Conservation (phyloP, 2,329 filamentous ascomycete genomes). For the Aspergillus brasiliensis region DNA sequence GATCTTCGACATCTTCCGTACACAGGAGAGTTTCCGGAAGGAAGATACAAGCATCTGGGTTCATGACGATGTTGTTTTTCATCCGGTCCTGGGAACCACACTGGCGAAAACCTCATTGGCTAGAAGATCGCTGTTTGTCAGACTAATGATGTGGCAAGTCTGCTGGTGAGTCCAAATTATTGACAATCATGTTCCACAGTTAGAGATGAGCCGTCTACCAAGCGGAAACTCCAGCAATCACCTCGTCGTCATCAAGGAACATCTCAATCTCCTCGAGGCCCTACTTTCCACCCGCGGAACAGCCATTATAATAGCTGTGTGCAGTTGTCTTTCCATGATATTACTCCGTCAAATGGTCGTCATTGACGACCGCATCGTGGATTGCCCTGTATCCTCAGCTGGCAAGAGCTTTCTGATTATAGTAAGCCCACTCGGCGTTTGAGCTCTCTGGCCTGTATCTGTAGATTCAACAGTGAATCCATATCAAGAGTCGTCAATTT, state of each 20-base stretch:
- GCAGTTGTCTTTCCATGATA: constrained; percentile 51
- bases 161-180: constrained; percentile 52
- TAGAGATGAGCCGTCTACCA: constrained; percentile 56
- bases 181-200: constrained; percentile 49
- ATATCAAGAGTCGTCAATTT: background rate
- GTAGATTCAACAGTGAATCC: constrained; percentile 50
- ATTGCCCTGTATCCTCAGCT: constrained; percentile 46
- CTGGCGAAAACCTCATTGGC: constrained; percentile 50
- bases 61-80: constrained; percentile 53
- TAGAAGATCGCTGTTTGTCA: constrained; percentile 44
- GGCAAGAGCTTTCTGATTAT: constrained; percentile 38
- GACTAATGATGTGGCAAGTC: constrained; percentile 49
- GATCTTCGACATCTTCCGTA: constrained; percentile 25
- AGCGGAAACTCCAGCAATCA: constrained; percentile 53
- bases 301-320: constrained; percentile 52
- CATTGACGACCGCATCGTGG: constrained; percentile 53
- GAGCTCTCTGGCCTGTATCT: constrained; percentile 50
- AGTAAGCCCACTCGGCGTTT: constrained; percentile 25
- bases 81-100: constrained; percentile 56
- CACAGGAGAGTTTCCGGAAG: constrained; percentile 29
- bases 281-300: constrained; percentile 62
- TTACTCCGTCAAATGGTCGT: constrained; percentile 50
- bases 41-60: constrained; percentile 50
- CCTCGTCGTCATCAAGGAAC: constrained; percentile 59
- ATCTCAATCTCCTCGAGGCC: constrained; percentile 57